Percentiles rank a stretch among this genome's conserved stretches.
Evolutionary conservation across 345 rosid species (phyloP).

Genomic region (Mangifera indica): DNA sequence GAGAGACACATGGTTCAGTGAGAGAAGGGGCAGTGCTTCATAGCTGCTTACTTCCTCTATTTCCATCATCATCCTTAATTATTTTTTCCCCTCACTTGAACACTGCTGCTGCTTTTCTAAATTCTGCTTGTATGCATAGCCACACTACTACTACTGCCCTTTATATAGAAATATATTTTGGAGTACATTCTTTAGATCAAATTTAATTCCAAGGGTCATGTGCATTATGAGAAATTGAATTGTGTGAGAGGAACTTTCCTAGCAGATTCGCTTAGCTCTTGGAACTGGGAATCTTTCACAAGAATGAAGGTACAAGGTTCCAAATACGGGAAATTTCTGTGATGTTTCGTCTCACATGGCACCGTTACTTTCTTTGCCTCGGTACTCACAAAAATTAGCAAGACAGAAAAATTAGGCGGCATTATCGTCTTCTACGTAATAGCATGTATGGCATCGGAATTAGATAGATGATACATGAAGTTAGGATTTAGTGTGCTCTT

Average conservation of each 20-base stretch:
- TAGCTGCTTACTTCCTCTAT: slow-evolving; percentile 33
- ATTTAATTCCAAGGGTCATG: not conserved
- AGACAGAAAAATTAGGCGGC: not conserved
- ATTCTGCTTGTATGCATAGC: not conserved
- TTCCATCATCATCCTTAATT: slow-evolving; percentile 18
- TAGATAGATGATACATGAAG: too few relatives aligned
- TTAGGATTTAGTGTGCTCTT: too few relatives aligned
- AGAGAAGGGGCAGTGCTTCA: slow-evolving; percentile 46
- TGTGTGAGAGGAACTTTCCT: slow-evolving; percentile 38
- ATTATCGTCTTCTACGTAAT: too few relatives aligned
- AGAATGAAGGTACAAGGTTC: slow-evolving; percentile 2
- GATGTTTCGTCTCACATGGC: slow-evolving; percentile 15
- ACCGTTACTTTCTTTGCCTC: not conserved
- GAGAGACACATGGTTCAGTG: slow-evolving; percentile 53
- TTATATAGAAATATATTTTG: slow-evolving; percentile 21
- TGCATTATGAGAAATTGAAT: not conserved
- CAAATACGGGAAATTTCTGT: slow-evolving; percentile 17
- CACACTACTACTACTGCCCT: slow-evolving; percentile 6
- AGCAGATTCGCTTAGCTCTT: slow-evolving; percentile 24
- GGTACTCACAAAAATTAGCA: not conserved
- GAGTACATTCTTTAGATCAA: slow-evolving; percentile 15
- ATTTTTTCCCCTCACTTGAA: not conserved
- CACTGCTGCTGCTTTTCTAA: not conserved
- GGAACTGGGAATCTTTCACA: not conserved
- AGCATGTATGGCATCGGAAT: not conserved